These are phyloP conservation scores for Phanerochaete carnosa DNA, from an alignment of 768 basidiomycete species.

Conservation along the genomic window DNA sequence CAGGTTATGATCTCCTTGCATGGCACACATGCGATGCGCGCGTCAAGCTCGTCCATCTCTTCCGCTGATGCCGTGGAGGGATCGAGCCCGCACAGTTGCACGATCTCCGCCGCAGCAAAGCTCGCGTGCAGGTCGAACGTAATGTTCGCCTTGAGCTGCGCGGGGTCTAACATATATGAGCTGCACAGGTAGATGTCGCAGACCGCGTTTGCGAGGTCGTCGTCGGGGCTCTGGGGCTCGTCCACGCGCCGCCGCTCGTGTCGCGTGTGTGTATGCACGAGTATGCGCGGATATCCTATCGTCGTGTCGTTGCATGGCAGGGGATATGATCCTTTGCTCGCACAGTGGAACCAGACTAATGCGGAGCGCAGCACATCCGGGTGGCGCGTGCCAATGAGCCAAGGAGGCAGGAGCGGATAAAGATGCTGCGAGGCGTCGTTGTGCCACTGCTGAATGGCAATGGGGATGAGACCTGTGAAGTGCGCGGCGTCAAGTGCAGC, in stretches of 20 bases:
- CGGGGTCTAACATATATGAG: background rate
- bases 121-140: background rate
- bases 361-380: background rate
- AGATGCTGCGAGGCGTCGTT: background rate
- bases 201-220: background rate
- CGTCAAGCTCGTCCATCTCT: background rate
- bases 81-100: background rate
- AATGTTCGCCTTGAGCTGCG: background rate
- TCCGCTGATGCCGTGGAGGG: background rate
- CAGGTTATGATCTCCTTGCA: background rate
- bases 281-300: background rate
- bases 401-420: background rate
- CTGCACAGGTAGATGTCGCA: background rate
- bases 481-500: background rate
- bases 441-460: background rate
- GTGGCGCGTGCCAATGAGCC: background rate
- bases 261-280: background rate
- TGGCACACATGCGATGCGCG: background rate
- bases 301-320: background rate
- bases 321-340: background rate
- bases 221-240: background rate
- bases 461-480: background rate
- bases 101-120: background rate
- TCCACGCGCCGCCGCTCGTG: too few species aligned
- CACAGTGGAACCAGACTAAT: background rate